Evolutionary conservation across 1,139 yeast genomes (phyloP).

Genomic region (Geotrichum restrictum): DNA sequence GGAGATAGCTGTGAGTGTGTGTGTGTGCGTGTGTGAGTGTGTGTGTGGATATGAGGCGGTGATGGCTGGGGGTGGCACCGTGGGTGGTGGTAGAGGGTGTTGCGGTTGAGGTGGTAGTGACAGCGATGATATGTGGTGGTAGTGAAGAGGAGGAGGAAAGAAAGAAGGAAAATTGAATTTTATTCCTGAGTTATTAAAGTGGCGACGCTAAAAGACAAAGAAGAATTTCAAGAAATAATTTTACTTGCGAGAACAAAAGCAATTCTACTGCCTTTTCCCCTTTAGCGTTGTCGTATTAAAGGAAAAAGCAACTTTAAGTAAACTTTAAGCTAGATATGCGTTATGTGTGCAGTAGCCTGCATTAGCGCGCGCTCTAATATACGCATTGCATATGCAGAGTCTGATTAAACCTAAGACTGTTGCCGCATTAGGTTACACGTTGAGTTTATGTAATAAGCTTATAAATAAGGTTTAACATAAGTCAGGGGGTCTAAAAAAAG

Average conservation of each 20-base stretch:
- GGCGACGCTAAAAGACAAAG: not conserved
- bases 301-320: not conserved
- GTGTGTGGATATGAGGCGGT: not conserved
- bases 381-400: not conserved
- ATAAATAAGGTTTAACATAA: constrained; percentile 2
- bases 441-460: constrained; percentile 12
- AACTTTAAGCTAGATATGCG: not conserved
- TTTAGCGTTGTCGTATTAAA: not conserved
- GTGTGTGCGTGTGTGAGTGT: not conserved
- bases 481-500: not conserved
- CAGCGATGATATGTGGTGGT: constrained; percentile 1
- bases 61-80: not conserved
- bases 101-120: not conserved
- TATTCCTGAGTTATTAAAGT: not conserved
- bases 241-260: too few species aligned
- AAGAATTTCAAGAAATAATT: not conserved
- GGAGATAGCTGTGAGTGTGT: not conserved
- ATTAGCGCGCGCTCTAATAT: not conserved
- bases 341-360: not conserved
- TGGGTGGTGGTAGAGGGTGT: not conserved
- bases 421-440: not conserved
- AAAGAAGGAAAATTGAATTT: not conserved
- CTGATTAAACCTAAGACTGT: not conserved
- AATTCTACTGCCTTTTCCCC: not conserved
- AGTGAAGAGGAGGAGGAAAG: not conserved